Evolutionary conservation across 1,284 basidiomycete species (phyloP).

Genomic region (Wallemia hederae): DNA sequence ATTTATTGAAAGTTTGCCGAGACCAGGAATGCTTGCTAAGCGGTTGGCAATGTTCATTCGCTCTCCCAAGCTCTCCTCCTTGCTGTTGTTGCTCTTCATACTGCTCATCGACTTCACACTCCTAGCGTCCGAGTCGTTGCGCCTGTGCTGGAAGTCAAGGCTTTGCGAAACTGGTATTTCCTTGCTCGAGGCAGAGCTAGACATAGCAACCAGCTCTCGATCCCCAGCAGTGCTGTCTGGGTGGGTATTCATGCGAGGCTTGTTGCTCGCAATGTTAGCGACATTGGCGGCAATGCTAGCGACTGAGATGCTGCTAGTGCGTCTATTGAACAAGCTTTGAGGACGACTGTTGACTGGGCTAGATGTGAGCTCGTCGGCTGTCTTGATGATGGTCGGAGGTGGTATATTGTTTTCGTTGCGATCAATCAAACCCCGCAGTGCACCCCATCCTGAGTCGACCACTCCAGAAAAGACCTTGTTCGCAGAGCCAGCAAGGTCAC

Average conservation of each 20-base stretch:
- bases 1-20: slow-evolving; percentile 9
- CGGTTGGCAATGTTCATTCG: slow-evolving; percentile 42
- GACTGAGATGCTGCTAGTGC: slow-evolving; percentile 49
- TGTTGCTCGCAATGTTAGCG: slow-evolving; percentile 20
- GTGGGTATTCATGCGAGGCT: slow-evolving; percentile 12
- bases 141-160: slow-evolving; percentile 6
- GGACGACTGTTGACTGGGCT: slow-evolving; percentile 14
- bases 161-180: neutral
- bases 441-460: slow-evolving; percentile 52
- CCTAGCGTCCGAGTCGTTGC: slow-evolving; percentile 20
- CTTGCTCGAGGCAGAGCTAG: slow-evolving; percentile 6
- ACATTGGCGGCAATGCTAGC: slow-evolving; percentile 40
- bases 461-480: slow-evolving; percentile 59
- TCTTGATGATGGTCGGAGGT: slow-evolving; percentile 10
- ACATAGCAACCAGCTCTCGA: slow-evolving; percentile 33
- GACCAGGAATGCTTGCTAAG: slow-evolving; percentile 34
- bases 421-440: slow-evolving; percentile 32
- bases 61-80: slow-evolving; percentile 14
- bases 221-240: slow-evolving; percentile 24
- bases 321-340: slow-evolving; percentile 30
- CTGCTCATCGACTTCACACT: slow-evolving; percentile 54
- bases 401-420: slow-evolving; percentile 7
- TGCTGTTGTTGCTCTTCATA: slow-evolving; percentile 31
- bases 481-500: slow-evolving; percentile 43
- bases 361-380: slow-evolving; percentile 11